phyloP scores from a whole-genome alignment of 2,329 filamentous ascomycete genomes.

The Clonostachys chloroleuca region DNA sequence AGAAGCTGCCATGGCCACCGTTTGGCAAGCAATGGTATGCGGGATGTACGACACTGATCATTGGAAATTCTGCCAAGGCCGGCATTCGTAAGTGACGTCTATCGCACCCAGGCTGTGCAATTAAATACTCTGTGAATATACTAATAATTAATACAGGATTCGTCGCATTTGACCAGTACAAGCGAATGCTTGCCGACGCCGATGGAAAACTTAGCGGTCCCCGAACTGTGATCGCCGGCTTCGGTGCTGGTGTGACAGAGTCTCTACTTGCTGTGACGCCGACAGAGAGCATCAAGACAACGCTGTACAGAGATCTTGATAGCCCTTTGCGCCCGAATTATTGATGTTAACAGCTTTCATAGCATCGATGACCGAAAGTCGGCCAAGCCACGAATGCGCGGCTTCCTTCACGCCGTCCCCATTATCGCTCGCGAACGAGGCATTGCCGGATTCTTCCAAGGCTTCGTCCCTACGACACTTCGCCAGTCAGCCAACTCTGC shows the following conservation, averaged over 20 bases:
- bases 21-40: conserved; percentile 97
- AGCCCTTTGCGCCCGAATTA: not conserved
- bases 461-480: conserved; percentile 90
- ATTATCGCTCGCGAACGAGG: conserved; percentile 88
- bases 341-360: conserved; percentile 2
- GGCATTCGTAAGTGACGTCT: conserved; percentile 68
- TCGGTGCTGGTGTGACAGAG: conserved; percentile 92
- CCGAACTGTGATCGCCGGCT: conserved; percentile 86
- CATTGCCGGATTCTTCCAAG: conserved; percentile 90
- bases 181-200: conserved; percentile 72
- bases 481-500: conserved; percentile 94
- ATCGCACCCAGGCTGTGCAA: not conserved
- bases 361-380: conserved; percentile 94
- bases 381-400: conserved; percentile 78
- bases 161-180: conserved; percentile 95
- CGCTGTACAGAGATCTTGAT: conserved; percentile 48
- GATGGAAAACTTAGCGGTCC: conserved; percentile 88
- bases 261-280: conserved; percentile 91
- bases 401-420: conserved; percentile 85
- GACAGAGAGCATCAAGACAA: conserved; percentile 97
- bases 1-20: conserved; percentile 92
- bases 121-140: conserved; percentile 33
- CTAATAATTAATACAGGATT: conserved; percentile 42
- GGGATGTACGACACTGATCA: conserved; percentile 92
- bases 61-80: conserved; percentile 94